Conservation (phyloP, 225 moss, liverwort and hornwort species). For the Sphagnum tenellum region DNA sequence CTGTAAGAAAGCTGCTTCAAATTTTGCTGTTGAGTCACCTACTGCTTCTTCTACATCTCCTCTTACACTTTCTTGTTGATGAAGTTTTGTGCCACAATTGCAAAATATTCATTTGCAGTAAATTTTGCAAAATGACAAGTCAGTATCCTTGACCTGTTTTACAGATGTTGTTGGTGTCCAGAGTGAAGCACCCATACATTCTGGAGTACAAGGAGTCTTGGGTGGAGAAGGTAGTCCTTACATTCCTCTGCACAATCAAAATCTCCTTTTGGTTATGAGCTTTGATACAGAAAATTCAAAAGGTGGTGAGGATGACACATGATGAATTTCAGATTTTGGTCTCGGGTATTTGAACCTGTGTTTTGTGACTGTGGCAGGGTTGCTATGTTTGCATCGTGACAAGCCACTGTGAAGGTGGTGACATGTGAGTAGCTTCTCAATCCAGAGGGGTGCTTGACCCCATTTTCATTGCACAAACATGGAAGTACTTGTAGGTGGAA, state of each 20-base stretch:
- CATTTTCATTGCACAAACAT: too few species aligned
- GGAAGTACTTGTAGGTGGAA: too few species aligned
- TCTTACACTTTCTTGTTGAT: too few species aligned
- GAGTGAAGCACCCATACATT: slow-evolving; percentile 63
- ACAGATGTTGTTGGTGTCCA: slow-evolving; percentile 64
- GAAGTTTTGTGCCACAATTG: too few species aligned
- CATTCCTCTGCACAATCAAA: neutral
- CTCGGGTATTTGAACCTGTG: neutral
- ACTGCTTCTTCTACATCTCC: too few species aligned
- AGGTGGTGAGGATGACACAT: too few species aligned
- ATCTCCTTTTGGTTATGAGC: neutral
- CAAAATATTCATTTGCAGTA: too few species aligned
- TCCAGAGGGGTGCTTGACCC: too few species aligned
- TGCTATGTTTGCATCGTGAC: slow-evolving; percentile 73
- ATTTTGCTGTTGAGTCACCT: too few species aligned
- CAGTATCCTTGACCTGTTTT: slow-evolving; percentile 1
- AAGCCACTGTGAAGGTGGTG: slow-evolving; percentile 67
- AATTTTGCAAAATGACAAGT: too few species aligned
- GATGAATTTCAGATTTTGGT: neutral
- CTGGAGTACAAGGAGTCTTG: slow-evolving; percentile 71
- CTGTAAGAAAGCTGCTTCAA: too few species aligned
- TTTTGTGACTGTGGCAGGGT: slow-evolving; percentile 31
- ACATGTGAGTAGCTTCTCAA: slow-evolving; percentile 34
- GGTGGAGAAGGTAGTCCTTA: slow-evolving; percentile 49
- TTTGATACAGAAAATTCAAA: too few species aligned